phyloP scores from a whole-genome alignment of 495 filamentous ascomycete species.

The Neurospora hispaniola region DNA sequence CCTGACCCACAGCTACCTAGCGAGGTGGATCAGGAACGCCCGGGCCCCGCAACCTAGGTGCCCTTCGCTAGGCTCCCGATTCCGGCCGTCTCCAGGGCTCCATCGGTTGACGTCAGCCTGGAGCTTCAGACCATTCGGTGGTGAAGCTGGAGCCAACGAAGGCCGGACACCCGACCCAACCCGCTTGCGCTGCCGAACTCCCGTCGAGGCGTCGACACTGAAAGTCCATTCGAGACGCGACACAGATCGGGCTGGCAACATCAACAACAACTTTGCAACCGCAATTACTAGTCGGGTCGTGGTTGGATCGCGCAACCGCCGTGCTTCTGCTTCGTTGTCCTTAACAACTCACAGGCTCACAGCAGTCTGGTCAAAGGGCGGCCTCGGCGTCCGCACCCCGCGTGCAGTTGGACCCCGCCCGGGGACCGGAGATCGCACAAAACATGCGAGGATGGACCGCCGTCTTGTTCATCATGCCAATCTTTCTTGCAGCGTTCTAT shows the following conservation, averaged over 20 bases:
- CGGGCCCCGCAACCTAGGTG: background rate
- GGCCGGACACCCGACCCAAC: background rate
- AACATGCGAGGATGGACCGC: background rate
- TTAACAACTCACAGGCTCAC: background rate
- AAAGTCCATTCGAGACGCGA: background rate
- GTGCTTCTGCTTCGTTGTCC: background rate
- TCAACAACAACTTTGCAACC: background rate
- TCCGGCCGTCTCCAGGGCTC: background rate
- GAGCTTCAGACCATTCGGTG: background rate
- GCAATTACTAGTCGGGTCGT: background rate
- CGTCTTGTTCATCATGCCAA: constrained; percentile 1
- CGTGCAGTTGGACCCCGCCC: background rate
- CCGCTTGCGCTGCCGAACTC: background rate
- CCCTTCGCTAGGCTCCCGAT: background rate
- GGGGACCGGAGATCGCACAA: background rate
- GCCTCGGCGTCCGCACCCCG: background rate
- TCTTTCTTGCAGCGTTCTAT: background rate
- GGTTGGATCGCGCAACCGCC: background rate
- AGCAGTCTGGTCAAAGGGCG: background rate
- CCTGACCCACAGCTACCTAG: background rate
- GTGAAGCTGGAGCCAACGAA: background rate
- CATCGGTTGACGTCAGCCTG: background rate
- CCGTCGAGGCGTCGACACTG: background rate
- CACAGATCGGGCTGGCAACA: background rate
- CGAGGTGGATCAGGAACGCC: background rate